These are phyloP conservation scores for Populus alba DNA, from an alignment of 345 rosid genomes.

Conservation along the genomic window DNA sequence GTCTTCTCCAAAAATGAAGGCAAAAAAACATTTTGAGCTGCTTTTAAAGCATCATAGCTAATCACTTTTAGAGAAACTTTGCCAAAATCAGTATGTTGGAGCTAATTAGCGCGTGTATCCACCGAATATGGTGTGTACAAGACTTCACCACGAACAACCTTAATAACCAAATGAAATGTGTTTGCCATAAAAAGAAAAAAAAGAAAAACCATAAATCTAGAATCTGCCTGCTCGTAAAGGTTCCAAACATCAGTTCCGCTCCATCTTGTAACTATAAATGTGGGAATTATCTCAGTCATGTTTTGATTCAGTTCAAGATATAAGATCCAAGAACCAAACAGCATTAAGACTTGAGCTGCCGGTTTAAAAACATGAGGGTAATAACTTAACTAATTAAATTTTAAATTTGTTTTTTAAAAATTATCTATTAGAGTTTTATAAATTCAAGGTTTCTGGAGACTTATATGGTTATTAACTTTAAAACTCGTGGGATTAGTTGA, in stretches of 20 bases:
- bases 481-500: fast-evolving
- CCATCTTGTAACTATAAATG: neutral
- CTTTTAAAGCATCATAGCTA: neutral
- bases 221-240: neutral
- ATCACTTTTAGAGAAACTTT: neutral
- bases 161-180: neutral
- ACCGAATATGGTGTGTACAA: neutral
- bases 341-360: neutral
- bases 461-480: no score
- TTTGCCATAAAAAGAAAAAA: neutral
- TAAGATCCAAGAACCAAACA: neutral
- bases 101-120: neutral
- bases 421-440: no score
- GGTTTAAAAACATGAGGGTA: neutral
- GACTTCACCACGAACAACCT: neutral
- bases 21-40: neutral
- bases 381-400: no score
- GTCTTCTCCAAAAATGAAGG: neutral
- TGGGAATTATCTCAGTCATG: neutral
- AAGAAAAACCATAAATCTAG: neutral
- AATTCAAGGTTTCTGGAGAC: no score
- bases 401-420: no score
- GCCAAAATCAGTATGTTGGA: neutral
- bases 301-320: neutral
- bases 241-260: neutral